phyloP scores from a whole-genome alignment of 345 rosid species.

The Eucalyptus cladocalyx region DNA sequence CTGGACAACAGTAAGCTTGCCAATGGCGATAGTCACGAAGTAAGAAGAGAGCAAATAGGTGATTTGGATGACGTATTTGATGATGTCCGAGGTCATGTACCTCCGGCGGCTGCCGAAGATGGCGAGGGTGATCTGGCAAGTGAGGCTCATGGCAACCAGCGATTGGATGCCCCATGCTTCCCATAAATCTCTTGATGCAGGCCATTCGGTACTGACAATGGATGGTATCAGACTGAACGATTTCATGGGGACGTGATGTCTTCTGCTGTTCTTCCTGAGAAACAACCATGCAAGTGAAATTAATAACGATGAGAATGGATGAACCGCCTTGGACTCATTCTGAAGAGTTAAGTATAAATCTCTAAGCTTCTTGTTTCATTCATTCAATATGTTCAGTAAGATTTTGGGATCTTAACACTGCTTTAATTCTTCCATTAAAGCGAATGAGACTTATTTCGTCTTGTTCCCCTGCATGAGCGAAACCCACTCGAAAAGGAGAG shows the following conservation, averaged over 20 bases:
- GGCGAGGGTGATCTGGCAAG: background rate
- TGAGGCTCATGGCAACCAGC: background rate
- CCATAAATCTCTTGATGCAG: background rate
- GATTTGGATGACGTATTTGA: background rate
- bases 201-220: background rate
- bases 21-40: background rate
- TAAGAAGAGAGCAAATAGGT: conserved; percentile 1
- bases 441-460: too few species aligned
- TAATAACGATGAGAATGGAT: background rate
- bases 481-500: too few species aligned
- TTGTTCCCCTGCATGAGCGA: too few species aligned
- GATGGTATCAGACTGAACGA: background rate
- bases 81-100: background rate
- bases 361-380: too few species aligned
- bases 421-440: too few species aligned
- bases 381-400: too few species aligned
- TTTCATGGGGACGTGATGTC: background rate
- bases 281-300: background rate
- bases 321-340: background rate
- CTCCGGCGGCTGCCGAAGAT: conserved; percentile 3
- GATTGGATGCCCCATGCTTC: background rate
- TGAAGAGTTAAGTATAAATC: too few species aligned
- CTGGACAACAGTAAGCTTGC: background rate
- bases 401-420: too few species aligned
- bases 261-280: background rate